Conservation (phyloP, 2,329 filamentous ascomycete species). For the Fusarium tanahbumbuense region DNA sequence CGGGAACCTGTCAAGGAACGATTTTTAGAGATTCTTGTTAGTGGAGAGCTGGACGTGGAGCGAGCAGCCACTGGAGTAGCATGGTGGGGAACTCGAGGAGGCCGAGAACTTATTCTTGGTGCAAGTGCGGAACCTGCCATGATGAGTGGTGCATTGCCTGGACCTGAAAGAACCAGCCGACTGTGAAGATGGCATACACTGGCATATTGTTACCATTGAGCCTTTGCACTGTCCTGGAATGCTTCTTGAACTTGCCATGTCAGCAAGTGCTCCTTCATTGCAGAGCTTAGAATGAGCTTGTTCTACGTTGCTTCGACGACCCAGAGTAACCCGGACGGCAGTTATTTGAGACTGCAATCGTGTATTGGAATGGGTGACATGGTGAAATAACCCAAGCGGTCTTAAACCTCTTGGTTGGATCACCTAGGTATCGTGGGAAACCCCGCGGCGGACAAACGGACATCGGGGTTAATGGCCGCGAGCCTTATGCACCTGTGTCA, state of each 20-base stretch:
- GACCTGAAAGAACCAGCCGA: conserved; percentile 50
- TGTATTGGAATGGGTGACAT: conserved; percentile 16
- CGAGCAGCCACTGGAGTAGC: conserved; percentile 80
- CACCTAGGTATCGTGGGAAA: conserved; percentile 1
- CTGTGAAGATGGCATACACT: conserved; percentile 47
- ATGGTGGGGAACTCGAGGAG: conserved; percentile 81
- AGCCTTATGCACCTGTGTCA: conserved; percentile 25
- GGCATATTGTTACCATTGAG: neutral
- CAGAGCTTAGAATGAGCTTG: neutral
- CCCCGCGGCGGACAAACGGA: conserved; percentile 7
- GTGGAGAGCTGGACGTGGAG: conserved; percentile 90
- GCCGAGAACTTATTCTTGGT: conserved; percentile 62
- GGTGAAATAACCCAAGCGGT: conserved; percentile 14
- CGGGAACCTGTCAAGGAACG: conserved; percentile 73
- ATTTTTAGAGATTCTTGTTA: conserved; percentile 82
- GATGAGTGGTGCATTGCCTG: conserved; percentile 67
- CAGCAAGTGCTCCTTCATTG: neutral
- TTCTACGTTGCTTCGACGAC: conserved; percentile 11
- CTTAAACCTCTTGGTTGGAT: neutral
- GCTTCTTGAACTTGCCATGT: neutral
- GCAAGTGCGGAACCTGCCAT: conserved; percentile 48
- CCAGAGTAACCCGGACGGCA: conserved; percentile 9
- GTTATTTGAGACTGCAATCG: conserved; percentile 6
- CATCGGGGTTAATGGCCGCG: neutral
- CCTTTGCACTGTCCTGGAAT: neutral